Base-by-base conservation (phyloP, 1,284 basidiomycete species). In the Microbotryum scabiosae region DNA sequence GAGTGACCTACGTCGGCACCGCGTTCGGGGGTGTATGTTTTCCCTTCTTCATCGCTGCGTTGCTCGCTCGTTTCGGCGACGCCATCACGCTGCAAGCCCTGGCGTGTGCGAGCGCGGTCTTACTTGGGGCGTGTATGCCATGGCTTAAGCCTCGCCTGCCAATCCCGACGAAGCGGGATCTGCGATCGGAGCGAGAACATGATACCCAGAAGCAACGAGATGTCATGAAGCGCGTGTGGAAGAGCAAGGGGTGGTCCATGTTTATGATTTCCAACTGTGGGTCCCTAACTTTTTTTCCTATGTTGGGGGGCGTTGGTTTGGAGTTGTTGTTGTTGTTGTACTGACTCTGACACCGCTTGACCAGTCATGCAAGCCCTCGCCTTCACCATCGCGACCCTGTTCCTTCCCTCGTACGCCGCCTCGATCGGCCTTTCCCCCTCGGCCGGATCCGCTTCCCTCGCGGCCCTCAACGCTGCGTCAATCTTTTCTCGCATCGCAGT, bases 1-100 rank as follows among this genome's bases (percentile, higher is more conserved):
- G 79, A 0, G 70, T 78, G 46, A 73, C 79, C 30, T 77, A 76
- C 54, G 77, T 78, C 9, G 79, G 78, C 36, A 75, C 75, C 16
- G 71, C 74, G 0, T 70, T 69, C 2, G 77, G 75, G 7, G 78
- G 78, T 12, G 62, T 78, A 2, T 21, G 78, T 12, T 65, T 77
- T 8, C 78, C 78, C 0, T 66, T 77, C 26, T 59, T 75, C 18
- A 57, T 78, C 18, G 36, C 63, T 7, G 61, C 30, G 0, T 47
- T 63, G 0, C 50, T 66, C 1, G 20, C 32, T 14, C 25, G 44
- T 8, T 66, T 47, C 23, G 64, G 64, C 3, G 53, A 58, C 0
- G 49, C 45, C 1, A 23, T 44, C 0, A 61, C 61, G 3, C 32
- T 66, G 36, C 36, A 41, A 41, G 36, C 36, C 16, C 36, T 41